Evolutionary conservation across 2,329 filamentous ascomycete species (phyloP).

Genomic region (Stemphylium vesicarium): DNA sequence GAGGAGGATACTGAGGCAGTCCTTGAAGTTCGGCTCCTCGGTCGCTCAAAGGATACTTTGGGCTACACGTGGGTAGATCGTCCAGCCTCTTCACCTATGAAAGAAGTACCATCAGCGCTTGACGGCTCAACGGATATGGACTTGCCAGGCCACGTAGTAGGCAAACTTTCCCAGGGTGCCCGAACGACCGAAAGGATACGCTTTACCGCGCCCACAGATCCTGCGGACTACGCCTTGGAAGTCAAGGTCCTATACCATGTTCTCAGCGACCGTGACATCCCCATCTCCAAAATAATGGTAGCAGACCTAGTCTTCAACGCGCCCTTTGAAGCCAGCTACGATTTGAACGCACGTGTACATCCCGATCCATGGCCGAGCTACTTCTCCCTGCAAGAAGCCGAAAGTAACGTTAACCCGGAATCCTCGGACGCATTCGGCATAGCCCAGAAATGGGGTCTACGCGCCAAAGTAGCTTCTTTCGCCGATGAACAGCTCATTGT

Average conservation of each 20-base stretch:
- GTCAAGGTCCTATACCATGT: constrained; percentile 80
- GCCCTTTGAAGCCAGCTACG: constrained; percentile 92
- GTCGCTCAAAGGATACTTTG: constrained; percentile 57
- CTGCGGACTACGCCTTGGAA: constrained; percentile 70
- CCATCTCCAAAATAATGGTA: constrained; percentile 74
- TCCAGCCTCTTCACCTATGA: constrained; percentile 40
- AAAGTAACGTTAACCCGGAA: constrained; percentile 40
- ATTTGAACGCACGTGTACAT: constrained; percentile 81
- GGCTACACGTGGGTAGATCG: constrained; percentile 56
- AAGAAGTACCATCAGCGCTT: constrained; percentile 34
- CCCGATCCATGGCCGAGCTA: constrained; percentile 83
- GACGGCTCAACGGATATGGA: constrained; percentile 35
- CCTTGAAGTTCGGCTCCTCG: constrained; percentile 72
- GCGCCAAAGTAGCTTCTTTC: constrained; percentile 75
- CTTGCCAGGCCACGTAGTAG: constrained; percentile 48
- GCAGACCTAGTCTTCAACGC: constrained; percentile 75
- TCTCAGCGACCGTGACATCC: constrained; percentile 77
- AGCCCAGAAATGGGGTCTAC: constrained; percentile 79
- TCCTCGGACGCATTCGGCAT: constrained; percentile 64
- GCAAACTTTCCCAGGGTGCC: constrained; percentile 41
- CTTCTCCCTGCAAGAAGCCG: constrained; percentile 67
- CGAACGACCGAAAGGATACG: constrained; percentile 44
- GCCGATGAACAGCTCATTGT: constrained; percentile 68
- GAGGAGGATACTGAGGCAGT: constrained; percentile 76
- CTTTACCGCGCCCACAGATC: constrained; percentile 51